These are phyloP conservation scores for Plenodomus biglobosus DNA, from an alignment of 2,329 filamentous ascomycete species.

Conservation along the genomic window DNA sequence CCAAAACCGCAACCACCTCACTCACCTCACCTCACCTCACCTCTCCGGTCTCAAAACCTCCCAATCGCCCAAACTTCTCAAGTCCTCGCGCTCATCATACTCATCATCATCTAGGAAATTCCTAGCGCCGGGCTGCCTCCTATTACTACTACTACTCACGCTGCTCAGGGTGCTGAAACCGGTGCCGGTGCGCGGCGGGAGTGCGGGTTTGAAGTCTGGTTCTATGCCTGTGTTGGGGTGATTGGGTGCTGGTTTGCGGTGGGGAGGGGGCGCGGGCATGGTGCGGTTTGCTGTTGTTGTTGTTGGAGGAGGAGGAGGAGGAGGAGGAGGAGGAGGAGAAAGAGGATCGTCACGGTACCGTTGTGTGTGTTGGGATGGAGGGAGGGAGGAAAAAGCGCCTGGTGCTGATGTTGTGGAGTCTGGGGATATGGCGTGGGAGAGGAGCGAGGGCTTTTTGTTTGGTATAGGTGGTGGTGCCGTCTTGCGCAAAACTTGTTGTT, in stretches of 20 bases:
- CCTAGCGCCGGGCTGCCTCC: conserved; percentile 17
- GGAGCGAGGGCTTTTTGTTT: conserved; percentile 36
- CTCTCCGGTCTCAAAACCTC: conserved; percentile 40
- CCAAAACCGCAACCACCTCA: too few relatives aligned
- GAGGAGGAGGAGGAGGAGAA: too few relatives aligned
- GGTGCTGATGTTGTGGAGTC: neutral
- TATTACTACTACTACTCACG: conserved; percentile 13
- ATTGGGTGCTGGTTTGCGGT: conserved; percentile 18
- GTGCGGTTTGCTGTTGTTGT: conserved; percentile 23
- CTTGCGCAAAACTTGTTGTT: conserved; percentile 37
- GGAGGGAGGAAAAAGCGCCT: neutral
- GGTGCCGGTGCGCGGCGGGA: conserved; percentile 38
- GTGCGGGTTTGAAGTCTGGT: conserved; percentile 28
- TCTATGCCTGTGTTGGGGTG: conserved; percentile 30
- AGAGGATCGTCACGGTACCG: conserved; percentile 29
- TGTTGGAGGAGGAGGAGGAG: too few relatives aligned
- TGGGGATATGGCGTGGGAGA: conserved; percentile 14
- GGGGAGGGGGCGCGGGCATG: conserved; percentile 25
- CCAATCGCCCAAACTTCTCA: conserved; percentile 42
- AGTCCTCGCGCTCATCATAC: conserved; percentile 37
- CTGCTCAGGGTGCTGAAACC: conserved; percentile 21
- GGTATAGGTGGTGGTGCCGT: conserved; percentile 38
- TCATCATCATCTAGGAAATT: conserved; percentile 43
- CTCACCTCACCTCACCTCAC: conserved; percentile 1
- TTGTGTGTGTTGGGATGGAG: conserved; percentile 16